Conservation (phyloP, 2,329 filamentous ascomycete species). For the Coniosporium tulheliwenetii region DNA sequence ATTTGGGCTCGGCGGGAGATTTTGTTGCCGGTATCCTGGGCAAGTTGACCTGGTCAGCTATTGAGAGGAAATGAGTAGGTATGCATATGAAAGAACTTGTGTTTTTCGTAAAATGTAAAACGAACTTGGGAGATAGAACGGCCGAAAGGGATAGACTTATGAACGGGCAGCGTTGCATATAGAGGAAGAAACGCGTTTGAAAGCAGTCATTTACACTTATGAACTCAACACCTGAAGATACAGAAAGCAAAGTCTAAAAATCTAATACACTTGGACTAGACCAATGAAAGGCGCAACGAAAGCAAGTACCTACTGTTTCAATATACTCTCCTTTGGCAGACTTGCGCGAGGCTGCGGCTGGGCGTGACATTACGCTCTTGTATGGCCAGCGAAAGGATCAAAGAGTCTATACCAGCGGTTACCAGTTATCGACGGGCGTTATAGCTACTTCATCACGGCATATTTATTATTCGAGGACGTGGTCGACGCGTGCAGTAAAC, state of each 20-base stretch:
- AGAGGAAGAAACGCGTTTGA: not conserved
- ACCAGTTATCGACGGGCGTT: too few species aligned
- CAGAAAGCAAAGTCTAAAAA: not conserved
- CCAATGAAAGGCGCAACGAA: not conserved
- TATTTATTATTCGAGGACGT: too few species aligned
- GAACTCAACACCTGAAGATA: not conserved
- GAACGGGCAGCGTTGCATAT: not conserved
- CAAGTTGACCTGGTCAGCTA: too few species aligned
- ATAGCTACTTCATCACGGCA: too few species aligned
- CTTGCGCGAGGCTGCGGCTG: conserved; percentile 30
- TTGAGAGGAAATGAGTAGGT: too few species aligned
- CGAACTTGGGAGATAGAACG: not conserved
- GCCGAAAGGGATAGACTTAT: not conserved
- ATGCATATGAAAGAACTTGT: too few species aligned
- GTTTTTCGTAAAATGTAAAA: not conserved
- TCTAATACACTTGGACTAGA: not conserved
- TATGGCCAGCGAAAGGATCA: too few species aligned
- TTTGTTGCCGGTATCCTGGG: conserved; percentile 92
- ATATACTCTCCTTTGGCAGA: conserved; percentile 84
- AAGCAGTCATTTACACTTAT: not conserved
- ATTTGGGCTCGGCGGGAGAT: conserved; percentile 85
- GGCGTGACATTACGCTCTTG: conserved; percentile 21
- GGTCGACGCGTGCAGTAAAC: too few species aligned
- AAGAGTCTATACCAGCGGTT: too few species aligned
- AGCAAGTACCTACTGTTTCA: conserved; percentile 55